These are phyloP conservation scores for Quercus dentata DNA, from an alignment of 306 rosid species.

Conservation along the genomic window DNA sequence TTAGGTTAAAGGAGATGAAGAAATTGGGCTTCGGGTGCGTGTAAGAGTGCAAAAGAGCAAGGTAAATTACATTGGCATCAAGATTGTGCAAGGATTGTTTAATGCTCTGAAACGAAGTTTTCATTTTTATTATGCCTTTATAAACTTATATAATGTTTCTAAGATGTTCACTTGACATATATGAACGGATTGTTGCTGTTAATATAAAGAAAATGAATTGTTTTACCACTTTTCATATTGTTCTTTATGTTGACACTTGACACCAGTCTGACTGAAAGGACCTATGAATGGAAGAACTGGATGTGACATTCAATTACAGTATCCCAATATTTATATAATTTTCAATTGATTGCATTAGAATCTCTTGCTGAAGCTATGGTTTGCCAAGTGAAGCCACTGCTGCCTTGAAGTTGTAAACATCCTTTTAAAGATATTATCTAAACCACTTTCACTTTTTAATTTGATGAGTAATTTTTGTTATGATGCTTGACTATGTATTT, in stretches of 20 bases:
- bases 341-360: neutral
- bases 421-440: neutral
- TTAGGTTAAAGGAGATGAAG: conserved; percentile 97
- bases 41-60: conserved; percentile 97
- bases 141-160: conserved; percentile 1
- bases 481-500: neutral
- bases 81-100: neutral
- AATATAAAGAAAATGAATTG: neutral
- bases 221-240: neutral
- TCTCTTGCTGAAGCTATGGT: neutral
- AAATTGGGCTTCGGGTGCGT: conserved; percentile 86
- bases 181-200: neutral
- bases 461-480: neutral
- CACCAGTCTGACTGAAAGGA: neutral
- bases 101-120: neutral
- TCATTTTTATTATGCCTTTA: neutral
- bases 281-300: neutral
- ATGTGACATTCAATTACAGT: neutral
- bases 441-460: neutral
- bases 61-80: conserved; percentile 45
- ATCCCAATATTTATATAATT: neutral
- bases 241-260: too few species aligned
- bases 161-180: conserved; percentile 16
- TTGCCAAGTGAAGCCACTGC: neutral
- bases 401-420: neutral